These are phyloP conservation scores for Erodium moschatum DNA, from an alignment of 441 rosid species.

Conservation along the genomic window DNA sequence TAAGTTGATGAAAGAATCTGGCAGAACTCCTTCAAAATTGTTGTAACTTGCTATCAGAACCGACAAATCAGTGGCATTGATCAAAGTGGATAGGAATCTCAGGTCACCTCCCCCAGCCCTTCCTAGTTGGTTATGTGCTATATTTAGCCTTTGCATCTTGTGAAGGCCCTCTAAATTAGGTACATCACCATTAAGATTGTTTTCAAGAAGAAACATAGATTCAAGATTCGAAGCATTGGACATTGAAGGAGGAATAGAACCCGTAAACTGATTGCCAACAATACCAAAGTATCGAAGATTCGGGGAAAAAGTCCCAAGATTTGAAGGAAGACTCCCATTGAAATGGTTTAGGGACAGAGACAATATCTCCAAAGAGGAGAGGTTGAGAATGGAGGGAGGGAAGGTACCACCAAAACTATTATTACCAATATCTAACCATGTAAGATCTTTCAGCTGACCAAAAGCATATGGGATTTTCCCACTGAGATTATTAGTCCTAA, in stretches of 20 bases:
- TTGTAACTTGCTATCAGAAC: background rate
- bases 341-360: constrained; percentile 12
- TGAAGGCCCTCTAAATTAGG: constrained; percentile 1
- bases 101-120: constrained; percentile 16
- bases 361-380: constrained; percentile 5
- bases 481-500: background rate
- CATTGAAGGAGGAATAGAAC: constrained; percentile 22
- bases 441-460: constrained; percentile 15
- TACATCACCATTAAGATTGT: background rate
- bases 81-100: constrained; percentile 22
- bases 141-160: background rate
- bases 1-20: constrained; percentile 20
- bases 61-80: constrained; percentile 13
- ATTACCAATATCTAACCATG: background rate
- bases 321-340: constrained; percentile 20
- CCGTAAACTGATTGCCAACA: background rate
- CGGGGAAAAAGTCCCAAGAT: constrained; percentile 17
- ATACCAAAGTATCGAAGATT: constrained; percentile 4
- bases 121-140: constrained; percentile 17
- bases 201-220: rapidly evolving
- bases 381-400: constrained; percentile 26
- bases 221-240: constrained; percentile 23
- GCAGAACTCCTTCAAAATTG: constrained; percentile 21
- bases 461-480: constrained; percentile 22
- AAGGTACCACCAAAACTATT: constrained; percentile 21